Percentiles rank a stretch among this genome's conserved stretches.
Conservation (phyloP, 1,284 basidiomycete species). For the Trichosporon inkin region DNA sequence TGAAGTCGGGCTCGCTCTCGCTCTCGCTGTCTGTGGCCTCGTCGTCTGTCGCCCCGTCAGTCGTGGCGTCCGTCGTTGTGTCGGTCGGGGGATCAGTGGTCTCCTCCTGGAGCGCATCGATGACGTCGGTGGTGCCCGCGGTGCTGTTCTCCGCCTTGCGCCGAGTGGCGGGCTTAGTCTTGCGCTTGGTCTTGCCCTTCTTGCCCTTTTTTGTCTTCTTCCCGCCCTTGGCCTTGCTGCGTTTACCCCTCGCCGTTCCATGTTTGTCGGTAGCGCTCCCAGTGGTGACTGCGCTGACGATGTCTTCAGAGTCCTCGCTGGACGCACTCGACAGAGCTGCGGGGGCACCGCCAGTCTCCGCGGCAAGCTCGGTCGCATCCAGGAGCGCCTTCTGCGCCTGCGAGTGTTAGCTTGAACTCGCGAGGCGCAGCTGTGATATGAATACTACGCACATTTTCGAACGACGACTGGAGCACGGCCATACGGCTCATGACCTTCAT, state of each 20-base stretch:
- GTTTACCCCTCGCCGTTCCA: not conserved
- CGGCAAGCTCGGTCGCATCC: not conserved
- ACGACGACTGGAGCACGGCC: not conserved
- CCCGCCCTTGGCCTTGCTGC: not conserved
- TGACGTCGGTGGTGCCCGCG: not conserved
- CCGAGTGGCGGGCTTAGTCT: not conserved
- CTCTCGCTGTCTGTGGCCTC: not conserved
- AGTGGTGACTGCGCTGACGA: too few species aligned
- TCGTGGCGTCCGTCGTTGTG: not conserved
- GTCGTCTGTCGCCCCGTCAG: not conserved
- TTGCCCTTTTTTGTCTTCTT: slow-evolving; percentile 1
- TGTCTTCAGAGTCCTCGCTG: not conserved
- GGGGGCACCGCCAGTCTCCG: not conserved
- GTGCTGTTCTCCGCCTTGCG: too few species aligned
- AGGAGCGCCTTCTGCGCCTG: slow-evolving; percentile 1
- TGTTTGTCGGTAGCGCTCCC: too few species aligned
- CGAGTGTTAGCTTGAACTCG: not conserved
- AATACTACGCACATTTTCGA: not conserved
- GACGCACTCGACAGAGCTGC: not conserved
- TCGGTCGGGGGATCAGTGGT: not conserved
- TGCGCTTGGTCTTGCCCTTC: not conserved
- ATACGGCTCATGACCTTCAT: not conserved
- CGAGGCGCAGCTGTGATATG: not conserved
- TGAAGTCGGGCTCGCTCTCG: not conserved
- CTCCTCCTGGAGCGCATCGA: not conserved